Conservation (phyloP, 2,329 filamentous ascomycete species). For the Calonectria multiphialidica region DNA sequence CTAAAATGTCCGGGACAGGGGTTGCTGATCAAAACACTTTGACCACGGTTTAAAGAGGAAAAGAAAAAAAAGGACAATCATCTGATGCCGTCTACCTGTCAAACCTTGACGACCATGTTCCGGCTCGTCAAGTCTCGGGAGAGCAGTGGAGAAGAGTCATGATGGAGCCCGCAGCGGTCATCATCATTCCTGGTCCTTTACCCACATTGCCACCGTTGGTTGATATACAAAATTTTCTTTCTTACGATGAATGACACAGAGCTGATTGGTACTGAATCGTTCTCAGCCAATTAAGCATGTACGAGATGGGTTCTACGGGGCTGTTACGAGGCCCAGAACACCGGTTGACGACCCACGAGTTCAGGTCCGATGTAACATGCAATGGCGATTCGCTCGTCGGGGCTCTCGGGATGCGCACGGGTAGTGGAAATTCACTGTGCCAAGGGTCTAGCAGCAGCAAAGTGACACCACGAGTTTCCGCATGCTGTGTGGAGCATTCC, state of each 20-base stretch:
- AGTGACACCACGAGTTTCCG: not conserved
- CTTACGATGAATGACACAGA: not conserved
- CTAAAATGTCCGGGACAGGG: not conserved
- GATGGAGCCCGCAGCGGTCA: not conserved
- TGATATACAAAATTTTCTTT: not conserved
- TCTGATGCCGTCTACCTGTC: not conserved
- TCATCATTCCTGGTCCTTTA: slow-evolving; percentile 13
- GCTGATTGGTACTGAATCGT: not conserved
- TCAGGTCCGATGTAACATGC: slow-evolving; percentile 11
- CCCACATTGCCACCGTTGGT: slow-evolving; percentile 15
- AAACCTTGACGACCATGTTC: not conserved
- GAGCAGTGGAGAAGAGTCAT: not conserved
- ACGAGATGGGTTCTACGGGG: not conserved
- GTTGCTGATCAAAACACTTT: not conserved
- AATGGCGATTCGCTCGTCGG: not conserved
- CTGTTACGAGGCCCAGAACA: slow-evolving; percentile 1
- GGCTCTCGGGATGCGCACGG: not conserved
- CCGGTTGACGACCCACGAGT: not conserved
- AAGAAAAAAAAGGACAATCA: not conserved
- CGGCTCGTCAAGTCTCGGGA: not conserved
- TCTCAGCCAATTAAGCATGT: not conserved
- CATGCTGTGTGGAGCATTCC: slow-evolving; percentile 13
- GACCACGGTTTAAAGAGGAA: not conserved
- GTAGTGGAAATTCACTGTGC: slow-evolving; percentile 3
- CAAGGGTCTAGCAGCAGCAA: not conserved